Percentiles rank a stretch among this genome's conserved stretches.
Conservation (phyloP, 116 monocot species). For the Trichopus zeylanicus region DNA sequence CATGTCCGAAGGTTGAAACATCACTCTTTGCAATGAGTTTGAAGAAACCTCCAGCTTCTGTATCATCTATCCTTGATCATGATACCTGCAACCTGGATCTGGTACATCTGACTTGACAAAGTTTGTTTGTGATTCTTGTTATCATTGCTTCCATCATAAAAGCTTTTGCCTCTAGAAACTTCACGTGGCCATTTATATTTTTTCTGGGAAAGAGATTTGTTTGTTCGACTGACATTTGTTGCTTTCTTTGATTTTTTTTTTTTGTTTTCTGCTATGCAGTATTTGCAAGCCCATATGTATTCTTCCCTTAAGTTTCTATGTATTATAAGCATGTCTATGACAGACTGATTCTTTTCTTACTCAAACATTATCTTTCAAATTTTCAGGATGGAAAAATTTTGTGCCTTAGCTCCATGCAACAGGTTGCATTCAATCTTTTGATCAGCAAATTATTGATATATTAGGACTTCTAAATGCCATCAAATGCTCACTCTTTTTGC, state of each 20-base stretch:
- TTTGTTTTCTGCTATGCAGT: not conserved
- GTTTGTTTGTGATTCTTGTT: not conserved
- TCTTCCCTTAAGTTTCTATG: not conserved
- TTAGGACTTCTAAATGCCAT: not conserved
- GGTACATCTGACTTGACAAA: conserved; percentile 38
- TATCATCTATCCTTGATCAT: conserved; percentile 46
- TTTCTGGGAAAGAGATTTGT: too few relatives aligned
- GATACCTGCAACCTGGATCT: conserved; percentile 40
- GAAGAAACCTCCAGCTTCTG: conserved; percentile 34
- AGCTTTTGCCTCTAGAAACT: too few relatives aligned
- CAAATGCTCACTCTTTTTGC: not conserved
- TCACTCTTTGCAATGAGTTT: conserved; percentile 87
- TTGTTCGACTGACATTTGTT: too few relatives aligned
- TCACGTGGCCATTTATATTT: too few relatives aligned
- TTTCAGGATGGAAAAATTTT: conserved; percentile 61
- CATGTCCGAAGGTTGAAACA: conserved; percentile 76
- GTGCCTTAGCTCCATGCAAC: conserved; percentile 67
- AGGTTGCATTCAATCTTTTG: conserved; percentile 36
- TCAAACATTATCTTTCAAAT: conserved; percentile 20
- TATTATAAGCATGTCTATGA: not conserved
- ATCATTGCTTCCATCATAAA: not conserved
- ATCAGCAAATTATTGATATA: not conserved
- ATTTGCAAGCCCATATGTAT: not conserved
- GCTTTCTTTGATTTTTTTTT: not conserved
- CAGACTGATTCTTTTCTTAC: not conserved